A percentile compares a stretch with the other conserved stretches of the same genome.
Conservation (phyloP, 441 rosid genomes). For the Aleurites moluccanus region DNA sequence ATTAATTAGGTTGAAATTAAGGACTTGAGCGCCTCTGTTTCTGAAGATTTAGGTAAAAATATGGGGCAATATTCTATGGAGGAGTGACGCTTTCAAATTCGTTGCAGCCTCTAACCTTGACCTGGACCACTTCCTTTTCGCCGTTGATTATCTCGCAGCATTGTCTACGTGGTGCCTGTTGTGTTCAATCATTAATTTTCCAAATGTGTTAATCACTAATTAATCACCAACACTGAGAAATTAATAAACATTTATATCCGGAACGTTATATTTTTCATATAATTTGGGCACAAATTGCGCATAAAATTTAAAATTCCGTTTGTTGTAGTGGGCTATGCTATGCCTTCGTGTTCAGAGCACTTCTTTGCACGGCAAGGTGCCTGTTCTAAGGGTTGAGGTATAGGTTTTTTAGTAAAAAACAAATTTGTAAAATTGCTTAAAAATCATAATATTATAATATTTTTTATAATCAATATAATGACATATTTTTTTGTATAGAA, state of each 20-base stretch:
- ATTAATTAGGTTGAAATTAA: neutral
- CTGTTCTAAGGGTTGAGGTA: too few relatives aligned
- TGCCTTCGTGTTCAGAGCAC: too few relatives aligned
- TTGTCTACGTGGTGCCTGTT: slow-evolving; percentile 81
- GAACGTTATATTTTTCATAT: neutral
- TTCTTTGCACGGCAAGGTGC: too few relatives aligned
- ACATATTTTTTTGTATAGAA: too few relatives aligned
- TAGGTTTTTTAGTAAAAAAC: too few relatives aligned
- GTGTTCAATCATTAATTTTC: neutral
- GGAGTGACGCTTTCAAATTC: slow-evolving; percentile 61
- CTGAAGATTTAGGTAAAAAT: neutral
- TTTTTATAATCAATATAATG: too few relatives aligned
- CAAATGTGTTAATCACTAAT: slow-evolving; percentile 2
- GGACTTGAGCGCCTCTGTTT: too few relatives aligned
- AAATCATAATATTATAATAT: too few relatives aligned
- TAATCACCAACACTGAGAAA: neutral
- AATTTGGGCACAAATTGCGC: slow-evolving; percentile 30
- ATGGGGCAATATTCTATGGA: slow-evolving; percentile 21
- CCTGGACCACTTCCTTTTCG: slow-evolving; percentile 32
- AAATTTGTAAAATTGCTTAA: too few relatives aligned
- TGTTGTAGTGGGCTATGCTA: too few relatives aligned
- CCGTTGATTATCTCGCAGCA: slow-evolving; percentile 59
- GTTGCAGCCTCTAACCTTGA: slow-evolving; percentile 58
- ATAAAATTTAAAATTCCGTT: neutral
- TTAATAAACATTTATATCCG: neutral